Evolutionary conservation across 2,329 filamentous ascomycete genomes (phyloP).

Genomic region (Chrysosporium queenslandicum): DNA sequence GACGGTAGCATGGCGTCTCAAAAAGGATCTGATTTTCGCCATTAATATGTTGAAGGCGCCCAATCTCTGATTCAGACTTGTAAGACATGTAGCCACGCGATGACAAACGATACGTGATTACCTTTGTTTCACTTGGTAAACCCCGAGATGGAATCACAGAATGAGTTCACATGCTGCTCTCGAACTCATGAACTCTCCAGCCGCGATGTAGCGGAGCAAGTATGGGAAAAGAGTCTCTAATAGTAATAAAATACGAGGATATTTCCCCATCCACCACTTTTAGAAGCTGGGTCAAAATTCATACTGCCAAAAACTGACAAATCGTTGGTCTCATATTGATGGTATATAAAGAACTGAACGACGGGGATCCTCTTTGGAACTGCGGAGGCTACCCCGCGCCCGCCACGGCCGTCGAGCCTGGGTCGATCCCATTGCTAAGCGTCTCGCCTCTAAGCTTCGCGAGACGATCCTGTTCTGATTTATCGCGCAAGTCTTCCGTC

Average conservation of each 20-base stretch:
- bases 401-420: constrained; percentile 10
- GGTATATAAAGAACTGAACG: constrained; percentile 2
- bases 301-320: background rate
- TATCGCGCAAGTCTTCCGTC: constrained; percentile 64
- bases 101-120: too few species aligned
- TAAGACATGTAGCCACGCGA: too few species aligned
- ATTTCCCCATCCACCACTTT: too few species aligned
- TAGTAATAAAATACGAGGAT: background rate
- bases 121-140: too few species aligned
- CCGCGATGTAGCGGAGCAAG: too few species aligned
- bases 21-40: background rate
- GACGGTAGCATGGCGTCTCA: constrained; percentile 1
- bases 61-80: background rate
- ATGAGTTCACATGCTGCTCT: too few species aligned
- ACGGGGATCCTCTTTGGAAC: background rate
- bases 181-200: too few species aligned
- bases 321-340: constrained; percentile 1
- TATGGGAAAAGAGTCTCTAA: too few species aligned
- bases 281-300: too few species aligned
- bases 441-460: constrained; percentile 26
- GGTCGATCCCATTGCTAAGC: constrained; percentile 1
- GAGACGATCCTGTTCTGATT: constrained; percentile 66
- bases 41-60: background rate
- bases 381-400: constrained; percentile 8
- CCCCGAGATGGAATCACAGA: too few species aligned